Base-by-base conservation (phyloP, 192 early-diverging fungal species). In the Coemansia guatemalensis region DNA sequence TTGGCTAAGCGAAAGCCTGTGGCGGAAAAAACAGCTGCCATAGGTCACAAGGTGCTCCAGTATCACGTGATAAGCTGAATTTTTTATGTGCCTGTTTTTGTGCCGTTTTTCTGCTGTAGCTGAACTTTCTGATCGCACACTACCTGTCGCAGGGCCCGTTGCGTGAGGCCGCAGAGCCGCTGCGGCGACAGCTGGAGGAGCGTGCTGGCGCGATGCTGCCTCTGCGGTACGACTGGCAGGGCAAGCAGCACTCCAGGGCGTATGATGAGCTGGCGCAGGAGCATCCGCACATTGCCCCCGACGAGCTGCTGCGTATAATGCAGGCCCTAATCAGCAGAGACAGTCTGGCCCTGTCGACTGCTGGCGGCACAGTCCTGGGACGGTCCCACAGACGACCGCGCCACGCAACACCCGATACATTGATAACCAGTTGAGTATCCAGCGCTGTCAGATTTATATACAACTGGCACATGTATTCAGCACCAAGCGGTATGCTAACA, bases 51-150 rank as follows among this genome's bases (percentile, higher is more conserved):
- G 39, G 9, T 44, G 25, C 52, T 25, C 24, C 8, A 23, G 4
- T n/a, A 25, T 24, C 52, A 53, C 52, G 52, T 53, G 52, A 27
- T 44, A 17, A 17, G 39, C 39, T 44, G 6, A 39, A 9, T 9
- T 9, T 44, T 44, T 29, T 18, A 32, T 18, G n/a, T n/a, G n/a
- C n/a, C n/a, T 53, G 8, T 25, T 60, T 24, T 14, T 59, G 14
- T 60, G 4, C 11, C 11, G 25, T 20, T 33, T 59, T 12, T 18
- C 27, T 48, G 21, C 55, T 72, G 55, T 69, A 90, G 87, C 85
- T 90, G 54, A 85, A 90, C 67, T 90, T 84, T 78, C 80, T 92
- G 23, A 87, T 92, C 56, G 84, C 88, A 24, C 84, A 84, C 56
- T 90, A 89, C 53, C 75, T 92, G 20, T 76, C 85, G 25, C 68